Evolutionary conservation across 371 early-diverging fungal species (phyloP), one percentile per base, ranked within the genome.

Genomic region (Mucor sp.): DNA sequence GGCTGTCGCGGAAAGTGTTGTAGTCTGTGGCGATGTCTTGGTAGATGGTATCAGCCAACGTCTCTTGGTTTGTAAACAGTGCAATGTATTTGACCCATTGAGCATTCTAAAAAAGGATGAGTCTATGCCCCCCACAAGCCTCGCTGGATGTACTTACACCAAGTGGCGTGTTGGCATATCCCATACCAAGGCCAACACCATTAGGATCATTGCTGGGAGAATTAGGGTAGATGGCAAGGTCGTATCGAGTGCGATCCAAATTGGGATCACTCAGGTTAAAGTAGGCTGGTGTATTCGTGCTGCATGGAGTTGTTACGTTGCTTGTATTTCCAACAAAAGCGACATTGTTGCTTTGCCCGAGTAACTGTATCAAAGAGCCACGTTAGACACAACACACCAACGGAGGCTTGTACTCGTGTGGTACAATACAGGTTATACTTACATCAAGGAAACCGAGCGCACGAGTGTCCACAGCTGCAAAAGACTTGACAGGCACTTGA

Each of bases 371-470:
- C 37, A 37, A 37, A 37, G 8, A 12, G 3, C 12, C 25, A 4
- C 5, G 8, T 30, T 7, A 28, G 15, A 30, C 30, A 30, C 30
- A 30, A 27, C 23, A 15, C 35, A 60, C 8, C n/a, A 35, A 60
- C 14, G 43, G 11, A 27, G 27, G 50, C 50, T 50, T 50, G 25
- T 50, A 8, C 50, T 23, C 9, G n/a, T 50, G 50, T 50, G 23
- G 25, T 50, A 50, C 50, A 50, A 35, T 1, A 61, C 27, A 23
- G n/a, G 8, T 25, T 25, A n/a, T n/a, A 50, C 66, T 73, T 70
- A 76, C 77, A 65, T 73, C 77, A 17, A 76, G 63, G 32, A 60
- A 76, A n/a, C 77, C 77, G 33, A 76, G 37, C 9, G 58, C 68
- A 15, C 74, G 53, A 4, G 67, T 76, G 63, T 76, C 77, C n/a